These are phyloP conservation scores for Lipomyces chichibuensis DNA, from an alignment of 805 yeast genomes.

Conservation along the genomic window DNA sequence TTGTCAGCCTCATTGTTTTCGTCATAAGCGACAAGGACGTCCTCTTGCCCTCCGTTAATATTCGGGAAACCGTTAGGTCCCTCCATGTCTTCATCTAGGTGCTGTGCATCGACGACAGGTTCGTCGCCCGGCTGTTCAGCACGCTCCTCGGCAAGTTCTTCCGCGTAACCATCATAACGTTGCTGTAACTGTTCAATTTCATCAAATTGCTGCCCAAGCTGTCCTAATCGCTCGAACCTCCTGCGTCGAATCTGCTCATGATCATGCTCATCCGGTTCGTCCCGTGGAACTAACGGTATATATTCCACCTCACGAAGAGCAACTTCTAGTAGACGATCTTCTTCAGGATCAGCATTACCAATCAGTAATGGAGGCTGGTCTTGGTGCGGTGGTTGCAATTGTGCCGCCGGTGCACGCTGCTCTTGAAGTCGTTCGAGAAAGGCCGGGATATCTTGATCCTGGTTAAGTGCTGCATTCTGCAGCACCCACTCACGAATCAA, in stretches of 20 bases:
- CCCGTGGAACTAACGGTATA: background rate
- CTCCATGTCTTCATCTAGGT: background rate
- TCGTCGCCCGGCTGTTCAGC: background rate
- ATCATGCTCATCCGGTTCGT: background rate
- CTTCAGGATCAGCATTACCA: background rate
- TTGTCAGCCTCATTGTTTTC: background rate
- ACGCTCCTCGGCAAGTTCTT: background rate
- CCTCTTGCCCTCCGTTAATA: background rate
- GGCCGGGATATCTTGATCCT: slow-evolving; percentile 17
- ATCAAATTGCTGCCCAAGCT: background rate
- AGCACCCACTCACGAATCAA: slow-evolving; percentile 45
- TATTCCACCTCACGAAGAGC: background rate
- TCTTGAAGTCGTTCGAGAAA: background rate
- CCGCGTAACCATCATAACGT: background rate
- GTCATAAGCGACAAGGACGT: background rate
- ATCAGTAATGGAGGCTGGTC: background rate
- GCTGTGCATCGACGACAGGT: background rate
- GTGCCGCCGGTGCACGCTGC: background rate
- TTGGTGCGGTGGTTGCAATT: slow-evolving; percentile 1
- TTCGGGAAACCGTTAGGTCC: background rate
- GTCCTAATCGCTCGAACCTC: background rate
- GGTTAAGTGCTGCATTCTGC: slow-evolving; percentile 38
- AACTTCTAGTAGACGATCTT: background rate
- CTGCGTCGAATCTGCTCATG: background rate
- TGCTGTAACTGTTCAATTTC: background rate